Evolutionary conservation across 805 yeast genomes (phyloP).

Genomic region (Starmerella geochares): DNA sequence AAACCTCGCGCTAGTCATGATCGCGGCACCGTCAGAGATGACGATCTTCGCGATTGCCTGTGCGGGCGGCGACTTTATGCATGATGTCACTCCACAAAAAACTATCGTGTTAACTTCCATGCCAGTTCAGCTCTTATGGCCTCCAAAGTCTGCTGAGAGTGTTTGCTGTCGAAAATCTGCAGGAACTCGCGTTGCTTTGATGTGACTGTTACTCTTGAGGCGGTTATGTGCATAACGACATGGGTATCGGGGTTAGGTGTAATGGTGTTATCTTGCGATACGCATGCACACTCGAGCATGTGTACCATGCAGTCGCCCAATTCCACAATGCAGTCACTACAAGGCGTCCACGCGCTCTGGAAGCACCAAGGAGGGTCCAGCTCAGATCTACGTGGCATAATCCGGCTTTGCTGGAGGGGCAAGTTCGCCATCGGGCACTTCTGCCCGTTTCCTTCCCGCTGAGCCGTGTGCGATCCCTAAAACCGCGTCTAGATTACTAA

Average conservation of each 20-base stretch:
- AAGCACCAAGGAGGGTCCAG: too few species aligned
- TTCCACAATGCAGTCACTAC: neutral
- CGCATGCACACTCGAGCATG: slow-evolving; percentile 4
- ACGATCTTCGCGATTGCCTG: neutral
- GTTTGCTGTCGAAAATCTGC: neutral
- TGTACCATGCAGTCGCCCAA: neutral
- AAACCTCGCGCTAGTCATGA: neutral
- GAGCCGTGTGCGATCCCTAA: neutral
- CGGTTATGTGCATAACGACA: slow-evolving; percentile 3
- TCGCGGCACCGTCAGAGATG: neutral
- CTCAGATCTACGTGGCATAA: too few species aligned
- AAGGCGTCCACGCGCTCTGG: too few species aligned
- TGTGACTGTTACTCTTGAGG: neutral
- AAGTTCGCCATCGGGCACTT: neutral
- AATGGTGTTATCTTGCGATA: neutral
- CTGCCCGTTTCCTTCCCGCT: neutral
- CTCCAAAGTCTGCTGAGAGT: neutral
- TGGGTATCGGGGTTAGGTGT: neutral
- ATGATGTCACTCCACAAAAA: too few species aligned
- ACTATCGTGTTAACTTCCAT: too few species aligned
- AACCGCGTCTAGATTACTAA: neutral
- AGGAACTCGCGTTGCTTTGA: neutral
- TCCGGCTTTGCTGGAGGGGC: too few species aligned
- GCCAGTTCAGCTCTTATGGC: neutral
- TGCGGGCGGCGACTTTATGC: neutral